Base-by-base conservation (phyloP, 129 eudicot species). In the Escallonia rubra region DNA sequence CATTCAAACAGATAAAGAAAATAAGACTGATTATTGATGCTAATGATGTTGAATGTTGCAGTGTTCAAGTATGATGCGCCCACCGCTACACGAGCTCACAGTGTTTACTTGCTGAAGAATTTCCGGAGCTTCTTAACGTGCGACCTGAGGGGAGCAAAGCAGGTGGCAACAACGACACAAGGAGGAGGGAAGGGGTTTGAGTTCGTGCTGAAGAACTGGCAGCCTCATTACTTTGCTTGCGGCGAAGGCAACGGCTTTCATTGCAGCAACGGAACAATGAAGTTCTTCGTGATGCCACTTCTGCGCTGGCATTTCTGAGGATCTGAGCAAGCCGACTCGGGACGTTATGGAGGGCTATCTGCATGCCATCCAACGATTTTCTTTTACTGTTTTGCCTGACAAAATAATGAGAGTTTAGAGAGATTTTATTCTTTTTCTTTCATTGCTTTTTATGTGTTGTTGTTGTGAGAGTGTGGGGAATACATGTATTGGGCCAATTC, bases 11-110 rank as follows among this genome's bases (percentile, higher is more conserved):
- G n/a, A n/a, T n/a, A n/a, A n/a, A n/a, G n/a, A n/a, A n/a, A n/a
- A n/a, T n/a, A n/a, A n/a, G n/a, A n/a, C n/a, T n/a, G n/a, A n/a
- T n/a, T n/a, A n/a, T n/a, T n/a, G n/a, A n/a, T n/a, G 34, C 4
- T 4, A 55, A 3, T 15, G 60, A 15, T 4, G 12, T 3, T 57
- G 34, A 13, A 42, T 8, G 9, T 44, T 76, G 78, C 83, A 81
- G 90, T 81, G 67, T 85, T 85, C 78, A 81, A 81, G 67, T 85
- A 78, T 63, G 90, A 78, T 54, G 72, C 86, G 0, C 90, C 90
- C 14, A 76, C 63, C 44, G 72, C 43, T 39, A 61, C 81, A 40
- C 71, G 53, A 23, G 79, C 83, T 0, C 90, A 85, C 64, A 85
- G 87, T 51, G 87, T 81, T 3, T 85, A 85, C 43, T 13, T 81